Evolutionary conservation across 1,284 basidiomycete genomes (phyloP).

Genomic region (Leccinum subrobustum): DNA sequence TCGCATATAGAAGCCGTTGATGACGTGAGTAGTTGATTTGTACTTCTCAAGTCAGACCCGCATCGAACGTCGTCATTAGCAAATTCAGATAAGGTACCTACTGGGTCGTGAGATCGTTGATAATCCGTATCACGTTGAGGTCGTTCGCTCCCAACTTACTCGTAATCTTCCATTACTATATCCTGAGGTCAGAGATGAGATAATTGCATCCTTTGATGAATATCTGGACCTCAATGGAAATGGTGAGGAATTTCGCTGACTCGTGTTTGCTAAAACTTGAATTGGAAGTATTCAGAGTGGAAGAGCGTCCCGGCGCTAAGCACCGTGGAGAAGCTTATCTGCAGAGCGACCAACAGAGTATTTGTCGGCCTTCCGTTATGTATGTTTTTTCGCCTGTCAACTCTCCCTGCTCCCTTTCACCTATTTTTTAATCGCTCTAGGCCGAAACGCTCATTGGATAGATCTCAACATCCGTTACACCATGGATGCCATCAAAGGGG

Average conservation of each 20-base stretch:
- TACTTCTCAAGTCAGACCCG: no score
- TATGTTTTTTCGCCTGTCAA: conserved; percentile 16
- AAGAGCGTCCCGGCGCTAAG: conserved; percentile 20
- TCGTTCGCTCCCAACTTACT: conserved; percentile 31
- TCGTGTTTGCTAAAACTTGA: background rate
- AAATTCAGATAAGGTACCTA: conserved; percentile 25
- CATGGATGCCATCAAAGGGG: conserved; percentile 30
- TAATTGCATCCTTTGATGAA: conserved; percentile 31
- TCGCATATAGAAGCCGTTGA: conserved; percentile 36
- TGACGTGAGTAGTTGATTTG: conserved; percentile 29
- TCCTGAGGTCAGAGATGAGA: conserved; percentile 34
- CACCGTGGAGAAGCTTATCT: conserved; percentile 24
- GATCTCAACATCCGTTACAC: conserved; percentile 36
- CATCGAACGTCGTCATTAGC: conserved; percentile 8
- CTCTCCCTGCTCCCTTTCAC: background rate
- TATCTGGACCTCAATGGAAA: conserved; percentile 13
- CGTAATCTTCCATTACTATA: conserved; percentile 30
- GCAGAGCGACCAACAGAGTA: conserved; percentile 36
- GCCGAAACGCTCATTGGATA: conserved; percentile 39
- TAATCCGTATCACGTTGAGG: conserved; percentile 30
- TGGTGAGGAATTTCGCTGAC: conserved; percentile 9
- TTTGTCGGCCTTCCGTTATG: conserved; percentile 44
- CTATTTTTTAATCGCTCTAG: conserved; percentile 24
- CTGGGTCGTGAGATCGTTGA: conserved; percentile 25
- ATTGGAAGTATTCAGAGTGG: conserved; percentile 29